A percentile compares a stretch with the other conserved stretches of the same genome.
phyloP scores from a whole-genome alignment of 352 stramenopile genomes.

The Pythium guiyangense region DNA sequence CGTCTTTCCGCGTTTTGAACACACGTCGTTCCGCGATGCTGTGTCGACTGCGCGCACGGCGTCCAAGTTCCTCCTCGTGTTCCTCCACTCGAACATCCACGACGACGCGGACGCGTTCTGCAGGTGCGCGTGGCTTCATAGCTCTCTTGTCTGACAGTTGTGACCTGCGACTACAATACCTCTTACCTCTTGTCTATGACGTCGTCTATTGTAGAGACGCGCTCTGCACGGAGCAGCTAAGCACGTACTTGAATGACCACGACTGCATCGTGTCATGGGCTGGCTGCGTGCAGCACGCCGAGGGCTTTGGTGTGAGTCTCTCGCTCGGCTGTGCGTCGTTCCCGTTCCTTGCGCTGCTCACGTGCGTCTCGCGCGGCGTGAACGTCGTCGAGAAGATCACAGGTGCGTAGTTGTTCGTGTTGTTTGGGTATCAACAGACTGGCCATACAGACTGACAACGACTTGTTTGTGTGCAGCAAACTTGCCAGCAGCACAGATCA shows the following conservation, averaged over 20 bases:
- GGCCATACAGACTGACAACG: background rate
- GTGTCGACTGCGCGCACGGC: constrained; percentile 71
- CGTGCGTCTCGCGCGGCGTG: constrained; percentile 69
- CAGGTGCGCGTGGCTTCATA: constrained; percentile 28
- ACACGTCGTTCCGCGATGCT: constrained; percentile 77
- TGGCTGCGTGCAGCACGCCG: constrained; percentile 71
- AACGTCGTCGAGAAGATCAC: constrained; percentile 87
- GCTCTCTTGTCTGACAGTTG: too few species aligned
- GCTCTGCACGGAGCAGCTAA: constrained; percentile 70
- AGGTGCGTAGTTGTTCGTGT: constrained; percentile 25
- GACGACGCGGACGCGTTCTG: constrained; percentile 74
- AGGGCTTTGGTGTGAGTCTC: constrained; percentile 76
- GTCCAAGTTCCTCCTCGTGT: constrained; percentile 84
- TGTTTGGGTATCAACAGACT: background rate
- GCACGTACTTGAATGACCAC: constrained; percentile 69
- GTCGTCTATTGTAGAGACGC: constrained; percentile 32
- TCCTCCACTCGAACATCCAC: constrained; percentile 82
- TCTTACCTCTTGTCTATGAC: too few species aligned
- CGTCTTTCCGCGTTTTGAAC: constrained; percentile 65
- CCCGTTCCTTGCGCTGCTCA: constrained; percentile 75
- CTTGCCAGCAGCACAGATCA: constrained; percentile 50
- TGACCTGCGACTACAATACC: too few species aligned
- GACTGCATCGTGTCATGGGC: constrained; percentile 83
- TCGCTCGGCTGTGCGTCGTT: constrained; percentile 82
- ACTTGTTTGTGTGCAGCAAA: constrained; percentile 43